These are phyloP conservation scores for Fusarium heterosporum DNA, from an alignment of 2,329 filamentous ascomycete species.

Conservation along the genomic window DNA sequence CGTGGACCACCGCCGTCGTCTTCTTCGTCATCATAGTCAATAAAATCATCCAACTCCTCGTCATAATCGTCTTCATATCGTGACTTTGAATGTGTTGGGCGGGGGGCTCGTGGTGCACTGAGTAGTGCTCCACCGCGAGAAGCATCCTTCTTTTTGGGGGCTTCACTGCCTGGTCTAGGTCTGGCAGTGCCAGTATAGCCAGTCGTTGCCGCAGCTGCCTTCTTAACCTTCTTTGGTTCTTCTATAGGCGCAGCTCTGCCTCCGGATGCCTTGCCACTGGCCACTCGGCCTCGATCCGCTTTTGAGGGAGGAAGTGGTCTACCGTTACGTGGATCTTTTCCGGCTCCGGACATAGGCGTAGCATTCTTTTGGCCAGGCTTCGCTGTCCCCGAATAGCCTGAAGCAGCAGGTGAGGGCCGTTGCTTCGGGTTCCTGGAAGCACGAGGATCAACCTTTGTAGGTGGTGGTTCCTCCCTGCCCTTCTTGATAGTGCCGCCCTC, in stretches of 20 bases:
- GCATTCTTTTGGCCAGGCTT: slow-evolving; percentile 46
- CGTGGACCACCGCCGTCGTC: slow-evolving; percentile 56
- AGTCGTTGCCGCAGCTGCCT: slow-evolving; percentile 70
- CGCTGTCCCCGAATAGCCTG: slow-evolving; percentile 51
- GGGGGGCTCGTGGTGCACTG: slow-evolving; percentile 47
- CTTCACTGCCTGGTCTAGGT: slow-evolving; percentile 59
- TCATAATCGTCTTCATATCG: slow-evolving; percentile 71
- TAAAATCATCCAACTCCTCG: slow-evolving; percentile 71
- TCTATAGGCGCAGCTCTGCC: slow-evolving; percentile 37
- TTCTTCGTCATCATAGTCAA: slow-evolving; percentile 71
- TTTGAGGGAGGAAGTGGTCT: slow-evolving; percentile 36
- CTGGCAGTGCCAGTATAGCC: slow-evolving; percentile 75
- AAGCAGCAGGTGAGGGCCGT: slow-evolving; percentile 23
- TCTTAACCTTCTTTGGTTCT: slow-evolving; percentile 69
- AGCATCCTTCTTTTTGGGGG: slow-evolving; percentile 50
- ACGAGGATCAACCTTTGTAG: slow-evolving; percentile 44
- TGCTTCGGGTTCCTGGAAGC: slow-evolving; percentile 39
- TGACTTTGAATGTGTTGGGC: slow-evolving; percentile 50
- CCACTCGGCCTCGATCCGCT: slow-evolving; percentile 37
- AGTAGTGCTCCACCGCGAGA: slow-evolving; percentile 58
- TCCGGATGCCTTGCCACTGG: slow-evolving; percentile 37
- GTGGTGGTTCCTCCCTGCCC: slow-evolving; percentile 59
- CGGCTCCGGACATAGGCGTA: slow-evolving; percentile 41
- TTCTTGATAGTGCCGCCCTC: slow-evolving; percentile 67
- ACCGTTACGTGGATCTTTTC: slow-evolving; percentile 40